Percentiles rank a stretch among this genome's conserved stretches.
Evolutionary conservation across 73 alveolate species (phyloP).

Genomic region (Uronychia setigera): DNA sequence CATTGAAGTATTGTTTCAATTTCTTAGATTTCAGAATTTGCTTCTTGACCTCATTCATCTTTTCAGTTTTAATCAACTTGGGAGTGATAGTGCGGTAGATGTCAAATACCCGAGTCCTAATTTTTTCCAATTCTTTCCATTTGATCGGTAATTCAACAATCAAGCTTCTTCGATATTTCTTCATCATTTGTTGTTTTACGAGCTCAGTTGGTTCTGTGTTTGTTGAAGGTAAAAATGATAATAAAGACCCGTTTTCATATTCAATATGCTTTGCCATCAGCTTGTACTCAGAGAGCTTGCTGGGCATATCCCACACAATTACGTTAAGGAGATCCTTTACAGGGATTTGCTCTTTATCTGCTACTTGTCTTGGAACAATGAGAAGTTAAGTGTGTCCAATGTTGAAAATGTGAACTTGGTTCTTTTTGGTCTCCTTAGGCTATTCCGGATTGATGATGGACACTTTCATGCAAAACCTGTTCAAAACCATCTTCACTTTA

Average conservation of each 20-base stretch:
- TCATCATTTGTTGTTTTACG: background rate
- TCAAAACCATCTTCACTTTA: slow-evolving; percentile 45
- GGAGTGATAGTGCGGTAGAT: slow-evolving; percentile 21
- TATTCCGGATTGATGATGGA: slow-evolving; percentile 53
- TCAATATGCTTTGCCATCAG: background rate
- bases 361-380: background rate
- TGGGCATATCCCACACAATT: background rate
- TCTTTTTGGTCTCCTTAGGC: slow-evolving; percentile 31
- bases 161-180: slow-evolving; percentile 9
- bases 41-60: slow-evolving; percentile 56
- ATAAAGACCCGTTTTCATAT: background rate
- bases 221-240: background rate
- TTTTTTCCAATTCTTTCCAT: slow-evolving; percentile 56
- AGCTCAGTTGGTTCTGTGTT: background rate
- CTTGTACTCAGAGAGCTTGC: background rate
- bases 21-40: slow-evolving; percentile 45
- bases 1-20: slow-evolving; percentile 46
- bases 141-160: slow-evolving; percentile 35
- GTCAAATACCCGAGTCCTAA: slow-evolving; percentile 53
- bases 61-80: slow-evolving; percentile 45
- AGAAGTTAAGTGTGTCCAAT: slow-evolving; percentile 33
- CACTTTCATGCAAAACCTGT: slow-evolving; percentile 40
- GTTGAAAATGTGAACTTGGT: slow-evolving; percentile 49
- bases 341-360: background rate
- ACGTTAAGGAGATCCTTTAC: background rate